phyloP scores from a whole-genome alignment of 257 asterid species.

The Salvia miltiorrhiza region DNA sequence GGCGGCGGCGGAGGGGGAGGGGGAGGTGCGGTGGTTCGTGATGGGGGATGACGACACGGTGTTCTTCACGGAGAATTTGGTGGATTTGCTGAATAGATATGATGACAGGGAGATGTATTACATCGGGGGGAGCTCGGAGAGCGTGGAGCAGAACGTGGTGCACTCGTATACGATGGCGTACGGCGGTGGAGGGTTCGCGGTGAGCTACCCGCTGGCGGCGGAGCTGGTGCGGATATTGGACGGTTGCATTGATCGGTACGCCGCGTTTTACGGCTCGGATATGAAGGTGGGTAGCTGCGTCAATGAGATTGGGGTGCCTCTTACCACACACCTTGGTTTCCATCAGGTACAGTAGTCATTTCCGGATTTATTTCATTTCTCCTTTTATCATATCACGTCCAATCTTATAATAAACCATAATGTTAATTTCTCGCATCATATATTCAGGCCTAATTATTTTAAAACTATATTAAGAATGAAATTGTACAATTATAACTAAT shows the following conservation, averaged over 20 bases:
- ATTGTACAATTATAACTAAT: too few relatives aligned
- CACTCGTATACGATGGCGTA: slow-evolving; percentile 72
- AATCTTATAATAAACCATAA: too few relatives aligned
- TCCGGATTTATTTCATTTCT: not conserved
- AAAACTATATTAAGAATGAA: too few relatives aligned
- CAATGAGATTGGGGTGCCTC: slow-evolving; percentile 66
- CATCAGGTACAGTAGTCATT: slow-evolving; percentile 61
- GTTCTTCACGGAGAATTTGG: slow-evolving; percentile 70
- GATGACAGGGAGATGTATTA: slow-evolving; percentile 69
- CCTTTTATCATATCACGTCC: too few relatives aligned
- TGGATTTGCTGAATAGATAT: slow-evolving; percentile 44
- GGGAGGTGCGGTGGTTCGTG: slow-evolving; percentile 80
- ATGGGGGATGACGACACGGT: slow-evolving; percentile 97
- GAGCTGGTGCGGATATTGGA: slow-evolving; percentile 62
- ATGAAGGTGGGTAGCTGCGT: slow-evolving; percentile 62
- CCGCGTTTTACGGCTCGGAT: slow-evolving; percentile 74
- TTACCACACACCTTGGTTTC: slow-evolving; percentile 74
- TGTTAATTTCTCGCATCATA: too few relatives aligned
- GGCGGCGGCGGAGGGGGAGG: slow-evolving; percentile 30
- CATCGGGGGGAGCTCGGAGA: slow-evolving; percentile 79
- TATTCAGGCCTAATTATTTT: too few relatives aligned
- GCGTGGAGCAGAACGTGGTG: slow-evolving; percentile 68
- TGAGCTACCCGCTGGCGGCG: slow-evolving; percentile 73
- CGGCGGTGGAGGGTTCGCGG: slow-evolving; percentile 94
- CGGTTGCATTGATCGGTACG: slow-evolving; percentile 73